A percentile compares a stretch with the other conserved stretches of the same genome.
phyloP scores from a whole-genome alignment of 345 rosid species.

The Brassica juncea region DNA sequence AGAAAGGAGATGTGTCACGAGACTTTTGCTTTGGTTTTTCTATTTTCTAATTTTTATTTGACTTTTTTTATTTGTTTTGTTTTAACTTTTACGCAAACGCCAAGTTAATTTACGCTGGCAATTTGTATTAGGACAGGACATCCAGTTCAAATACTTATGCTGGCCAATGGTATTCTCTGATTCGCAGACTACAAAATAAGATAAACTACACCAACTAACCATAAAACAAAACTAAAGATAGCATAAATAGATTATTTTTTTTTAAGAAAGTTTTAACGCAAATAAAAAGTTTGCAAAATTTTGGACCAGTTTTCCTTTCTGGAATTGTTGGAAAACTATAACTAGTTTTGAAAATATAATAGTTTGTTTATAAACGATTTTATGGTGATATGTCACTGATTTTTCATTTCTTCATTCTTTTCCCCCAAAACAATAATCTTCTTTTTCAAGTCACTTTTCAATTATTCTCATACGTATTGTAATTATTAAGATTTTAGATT shows the following conservation, averaged over 20 bases:
- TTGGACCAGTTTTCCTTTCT: background rate
- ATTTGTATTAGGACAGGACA: background rate
- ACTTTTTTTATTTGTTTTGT: background rate
- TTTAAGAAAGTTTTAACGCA: background rate
- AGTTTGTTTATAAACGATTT: too few species aligned
- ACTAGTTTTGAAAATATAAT: too few species aligned
- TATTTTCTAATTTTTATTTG: background rate
- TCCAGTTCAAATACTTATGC: background rate
- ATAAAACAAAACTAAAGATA: too few species aligned
- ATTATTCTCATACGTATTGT: too few species aligned
- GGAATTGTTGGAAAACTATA: too few species aligned
- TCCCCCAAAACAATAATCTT: too few species aligned
- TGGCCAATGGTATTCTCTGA: background rate
- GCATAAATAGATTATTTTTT: background rate
- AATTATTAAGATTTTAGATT: too few species aligned
- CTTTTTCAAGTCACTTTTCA: too few species aligned
- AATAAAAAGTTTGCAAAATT: background rate
- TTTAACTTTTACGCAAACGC: conserved; percentile 11
- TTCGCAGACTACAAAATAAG: background rate
- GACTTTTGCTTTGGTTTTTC: background rate
- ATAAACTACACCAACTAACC: background rate
- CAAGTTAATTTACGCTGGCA: conserved; percentile 28
- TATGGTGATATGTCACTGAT: too few species aligned
- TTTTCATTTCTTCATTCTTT: too few species aligned
- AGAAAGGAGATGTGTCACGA: conserved; percentile 12